Evolutionary conservation across 805 yeast species (phyloP).

Genomic region (Hagleromyces aurorensis): DNA sequence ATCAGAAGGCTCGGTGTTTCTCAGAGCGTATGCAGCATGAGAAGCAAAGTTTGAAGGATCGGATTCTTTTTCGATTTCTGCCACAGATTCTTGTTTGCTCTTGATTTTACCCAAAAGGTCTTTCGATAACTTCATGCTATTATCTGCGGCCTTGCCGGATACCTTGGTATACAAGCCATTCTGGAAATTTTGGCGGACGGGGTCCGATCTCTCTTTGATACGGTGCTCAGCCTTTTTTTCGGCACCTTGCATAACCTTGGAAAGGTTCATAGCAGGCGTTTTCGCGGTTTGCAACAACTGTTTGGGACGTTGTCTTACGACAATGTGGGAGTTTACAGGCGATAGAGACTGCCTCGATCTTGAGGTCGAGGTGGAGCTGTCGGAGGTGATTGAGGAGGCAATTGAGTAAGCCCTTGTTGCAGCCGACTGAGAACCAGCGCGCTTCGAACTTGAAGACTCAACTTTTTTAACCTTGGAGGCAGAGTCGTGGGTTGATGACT

Average conservation of each 20-base stretch:
- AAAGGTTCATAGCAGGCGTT: constrained; percentile 15
- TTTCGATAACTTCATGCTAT: constrained; percentile 16
- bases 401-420: constrained; percentile 27
- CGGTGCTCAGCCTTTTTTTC: constrained; percentile 24
- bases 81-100: constrained; percentile 32
- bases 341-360: no score
- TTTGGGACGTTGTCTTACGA: no score
- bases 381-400: constrained; percentile 16
- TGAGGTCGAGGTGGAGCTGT: constrained; percentile 9
- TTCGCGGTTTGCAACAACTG: no score
- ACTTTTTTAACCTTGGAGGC: constrained; percentile 4
- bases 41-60: constrained; percentile 33
- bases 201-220: constrained; percentile 17
- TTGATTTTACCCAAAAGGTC: constrained; percentile 17
- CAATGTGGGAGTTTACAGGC: constrained; percentile 3
- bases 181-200: constrained; percentile 10
- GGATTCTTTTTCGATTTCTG: constrained; percentile 66
- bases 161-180: constrained; percentile 19
- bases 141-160: constrained; percentile 18
- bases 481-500: no score
- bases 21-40: constrained; percentile 35
- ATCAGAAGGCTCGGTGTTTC: constrained; percentile 33
- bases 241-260: constrained; percentile 27
- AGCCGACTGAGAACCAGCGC: constrained; percentile 17
- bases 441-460: constrained; percentile 5